Conservation (phyloP, 805 yeast genomes). For the Hanseniaspora osmophila region DNA sequence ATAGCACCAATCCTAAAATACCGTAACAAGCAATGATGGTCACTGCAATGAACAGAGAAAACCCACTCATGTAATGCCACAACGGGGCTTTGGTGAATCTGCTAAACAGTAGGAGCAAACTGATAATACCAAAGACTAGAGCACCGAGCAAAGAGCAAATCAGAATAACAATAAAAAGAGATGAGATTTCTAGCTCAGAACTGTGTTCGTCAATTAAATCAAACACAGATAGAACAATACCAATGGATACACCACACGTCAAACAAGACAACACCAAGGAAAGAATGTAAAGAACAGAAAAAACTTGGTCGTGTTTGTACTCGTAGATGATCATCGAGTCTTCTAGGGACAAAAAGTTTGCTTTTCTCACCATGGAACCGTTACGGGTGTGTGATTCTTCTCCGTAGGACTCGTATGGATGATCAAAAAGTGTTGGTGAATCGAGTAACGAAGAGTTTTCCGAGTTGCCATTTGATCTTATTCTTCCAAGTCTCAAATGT, state of each 20-base stretch:
- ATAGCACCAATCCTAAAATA: constrained; percentile 15
- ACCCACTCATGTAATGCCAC: constrained; percentile 20
- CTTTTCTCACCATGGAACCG: not conserved
- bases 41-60: constrained; percentile 14
- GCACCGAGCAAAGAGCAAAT: constrained; percentile 15
- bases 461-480: not conserved
- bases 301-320: constrained; percentile 19
- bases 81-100: constrained; percentile 19
- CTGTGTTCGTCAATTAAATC: constrained; percentile 11
- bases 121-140: constrained; percentile 12
- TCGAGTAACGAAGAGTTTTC: not conserved
- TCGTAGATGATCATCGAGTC: constrained; percentile 12
- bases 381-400: not conserved
- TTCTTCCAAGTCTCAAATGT: not conserved
- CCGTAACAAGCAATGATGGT: constrained; percentile 21
- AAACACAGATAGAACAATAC: constrained; percentile 16
- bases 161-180: constrained; percentile 10
- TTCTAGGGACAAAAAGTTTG: not conserved
- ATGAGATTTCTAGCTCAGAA: constrained; percentile 12
- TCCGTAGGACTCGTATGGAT: not conserved
- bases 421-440: not conserved
- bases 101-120: constrained; percentile 18
- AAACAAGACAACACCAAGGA: constrained; percentile 14
- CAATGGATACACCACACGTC: constrained; percentile 17
- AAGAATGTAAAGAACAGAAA: constrained; percentile 18